These are phyloP conservation scores for Incumbomyces lentus DNA, from an alignment of 2,329 filamentous ascomycete genomes.

Conservation along the genomic window DNA sequence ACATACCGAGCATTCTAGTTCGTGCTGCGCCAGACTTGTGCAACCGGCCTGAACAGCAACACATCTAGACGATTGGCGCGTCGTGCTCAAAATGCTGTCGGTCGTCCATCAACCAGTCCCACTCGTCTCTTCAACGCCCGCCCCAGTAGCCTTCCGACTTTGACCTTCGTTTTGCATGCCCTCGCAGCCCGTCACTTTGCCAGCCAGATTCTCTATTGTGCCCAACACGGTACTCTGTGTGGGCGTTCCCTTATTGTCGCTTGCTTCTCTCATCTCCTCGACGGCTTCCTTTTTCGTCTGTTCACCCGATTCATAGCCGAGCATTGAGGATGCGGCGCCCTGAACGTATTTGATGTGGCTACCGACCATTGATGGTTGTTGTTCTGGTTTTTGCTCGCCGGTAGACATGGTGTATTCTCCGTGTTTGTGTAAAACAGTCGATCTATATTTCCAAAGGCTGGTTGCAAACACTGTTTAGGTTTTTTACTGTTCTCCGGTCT, in stretches of 20 bases:
- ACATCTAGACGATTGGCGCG: too few species aligned
- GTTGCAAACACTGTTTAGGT: too few species aligned
- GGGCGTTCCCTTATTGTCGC: constrained; percentile 11
- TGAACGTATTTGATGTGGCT: constrained; percentile 20
- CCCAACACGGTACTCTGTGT: constrained; percentile 15
- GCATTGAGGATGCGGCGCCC: constrained; percentile 16
- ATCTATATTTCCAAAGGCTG: too few species aligned
- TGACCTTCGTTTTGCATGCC: constrained; percentile 19
- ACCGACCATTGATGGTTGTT: constrained; percentile 17
- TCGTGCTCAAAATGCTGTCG: too few species aligned
- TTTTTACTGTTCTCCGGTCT: too few species aligned
- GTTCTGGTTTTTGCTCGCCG: background rate
- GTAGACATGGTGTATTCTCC: background rate
- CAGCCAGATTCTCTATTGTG: constrained; percentile 15
- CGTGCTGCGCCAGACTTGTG: too few species aligned
- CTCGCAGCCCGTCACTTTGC: constrained; percentile 18
- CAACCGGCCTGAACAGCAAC: too few species aligned
- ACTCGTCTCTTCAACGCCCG: constrained; percentile 13
- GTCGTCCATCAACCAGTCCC: constrained; percentile 11
- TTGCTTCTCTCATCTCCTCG: constrained; percentile 18
- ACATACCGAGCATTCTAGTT: too few species aligned
- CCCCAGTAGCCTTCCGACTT: constrained; percentile 13
- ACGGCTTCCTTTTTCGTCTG: constrained; percentile 17
- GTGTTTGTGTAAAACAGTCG: too few species aligned
- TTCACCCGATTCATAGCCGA: constrained; percentile 18